Percentiles rank a stretch among this genome's conserved stretches.
These are phyloP conservation scores for Apophysomyces elegans DNA, from an alignment of 371 early-diverging fungal species.

Conservation along the genomic window DNA sequence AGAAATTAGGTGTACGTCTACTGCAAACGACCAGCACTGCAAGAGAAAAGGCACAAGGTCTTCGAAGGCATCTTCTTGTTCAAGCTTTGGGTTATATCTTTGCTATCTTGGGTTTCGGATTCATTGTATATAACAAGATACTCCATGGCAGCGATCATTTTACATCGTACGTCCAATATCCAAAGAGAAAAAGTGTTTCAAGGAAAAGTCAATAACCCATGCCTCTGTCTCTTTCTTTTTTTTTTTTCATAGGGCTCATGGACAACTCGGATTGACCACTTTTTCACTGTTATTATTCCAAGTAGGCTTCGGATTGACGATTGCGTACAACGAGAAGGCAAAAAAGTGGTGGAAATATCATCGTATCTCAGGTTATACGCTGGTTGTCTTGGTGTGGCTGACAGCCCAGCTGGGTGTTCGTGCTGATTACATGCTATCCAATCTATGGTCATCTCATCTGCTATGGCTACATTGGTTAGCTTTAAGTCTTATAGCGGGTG, in stretches of 20 bases:
- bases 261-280: conserved; percentile 28
- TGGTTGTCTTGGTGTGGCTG: conserved; percentile 29
- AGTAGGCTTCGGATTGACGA: conserved; percentile 23
- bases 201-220: background rate
- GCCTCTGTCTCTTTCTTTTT: background rate
- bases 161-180: conserved; percentile 21
- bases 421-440: conserved; percentile 43
- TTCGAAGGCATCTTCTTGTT: conserved; percentile 27
- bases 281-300: conserved; percentile 28
- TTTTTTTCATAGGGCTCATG: conserved; percentile 25
- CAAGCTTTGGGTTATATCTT: conserved; percentile 23
- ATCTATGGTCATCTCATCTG: conserved; percentile 29
- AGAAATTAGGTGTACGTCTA: conserved; percentile 19
- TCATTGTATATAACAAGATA: conserved; percentile 37
- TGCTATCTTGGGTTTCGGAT: conserved; percentile 28
- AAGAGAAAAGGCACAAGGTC: conserved; percentile 28
- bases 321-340: conserved; percentile 26
- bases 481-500: conserved; percentile 28
- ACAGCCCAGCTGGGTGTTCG: conserved; percentile 49
- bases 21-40: conserved; percentile 30
- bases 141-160: conserved; percentile 31
- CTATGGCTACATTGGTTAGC: conserved; percentile 47
- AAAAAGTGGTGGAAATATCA: conserved; percentile 42
- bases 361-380: conserved; percentile 38
- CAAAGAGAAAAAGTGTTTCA: background rate